A percentile compares a stretch with the other conserved stretches of the same genome.
These are phyloP conservation scores for Colletotrichum magnum DNA, from an alignment of 2,329 filamentous ascomycete species.

Conservation along the genomic window DNA sequence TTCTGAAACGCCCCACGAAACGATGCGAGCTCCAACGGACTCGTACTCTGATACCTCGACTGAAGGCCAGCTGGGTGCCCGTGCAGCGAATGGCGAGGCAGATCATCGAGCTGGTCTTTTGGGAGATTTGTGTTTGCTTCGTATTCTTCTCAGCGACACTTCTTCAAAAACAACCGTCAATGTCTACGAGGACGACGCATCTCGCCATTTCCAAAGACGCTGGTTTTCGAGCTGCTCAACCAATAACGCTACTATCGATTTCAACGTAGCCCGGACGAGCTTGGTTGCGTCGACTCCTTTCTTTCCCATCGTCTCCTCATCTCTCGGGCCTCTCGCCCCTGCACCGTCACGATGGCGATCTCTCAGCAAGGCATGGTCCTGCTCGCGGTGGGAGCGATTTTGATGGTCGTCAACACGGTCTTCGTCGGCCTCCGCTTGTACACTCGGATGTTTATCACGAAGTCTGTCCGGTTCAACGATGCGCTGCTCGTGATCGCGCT, in stretches of 20 bases:
- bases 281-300: too few relatives aligned
- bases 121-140: constrained; percentile 13
- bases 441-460: constrained; percentile 19
- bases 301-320: neutral
- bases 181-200: too few relatives aligned
- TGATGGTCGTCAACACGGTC: constrained; percentile 25
- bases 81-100: neutral
- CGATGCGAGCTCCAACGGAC: constrained; percentile 20
- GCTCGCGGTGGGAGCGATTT: constrained; percentile 22
- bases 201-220: too few relatives aligned
- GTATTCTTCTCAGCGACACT: neutral
- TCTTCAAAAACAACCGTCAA: too few relatives aligned
- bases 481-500: constrained; percentile 11
- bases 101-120: neutral
- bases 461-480: constrained; percentile 8
- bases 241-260: too few relatives aligned
- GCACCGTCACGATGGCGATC: constrained; percentile 15
- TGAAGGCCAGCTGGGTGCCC: constrained; percentile 2
- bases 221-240: too few relatives aligned
- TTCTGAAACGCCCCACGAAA: constrained; percentile 32
- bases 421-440: constrained; percentile 31
- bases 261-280: too few relatives aligned
- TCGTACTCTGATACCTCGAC: constrained; percentile 21
- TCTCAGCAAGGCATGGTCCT: neutral
- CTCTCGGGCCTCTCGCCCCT: neutral